Evolutionary conservation across 495 filamentous ascomycete genomes (phyloP).

Genomic region (Neurospora sp.): DNA sequence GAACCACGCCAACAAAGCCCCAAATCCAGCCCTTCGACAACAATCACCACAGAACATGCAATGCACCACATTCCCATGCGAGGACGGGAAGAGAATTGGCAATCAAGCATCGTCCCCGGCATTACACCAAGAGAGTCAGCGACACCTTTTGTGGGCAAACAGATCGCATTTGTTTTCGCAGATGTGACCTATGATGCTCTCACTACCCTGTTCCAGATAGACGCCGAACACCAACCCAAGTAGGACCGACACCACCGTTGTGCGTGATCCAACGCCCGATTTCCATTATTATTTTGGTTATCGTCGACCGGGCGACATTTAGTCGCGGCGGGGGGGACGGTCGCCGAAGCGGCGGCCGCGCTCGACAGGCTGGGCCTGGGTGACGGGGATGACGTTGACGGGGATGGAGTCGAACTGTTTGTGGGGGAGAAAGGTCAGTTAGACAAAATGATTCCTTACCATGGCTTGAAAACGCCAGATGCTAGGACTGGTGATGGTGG

Average conservation of each 20-base stretch:
- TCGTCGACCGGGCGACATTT: constrained; percentile 15
- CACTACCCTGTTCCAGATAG: constrained; percentile 32
- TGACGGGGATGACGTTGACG: constrained; percentile 83
- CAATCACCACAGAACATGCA: not conserved
- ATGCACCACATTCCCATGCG: not conserved
- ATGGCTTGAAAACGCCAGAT: not conserved
- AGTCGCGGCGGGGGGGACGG: constrained; percentile 34
- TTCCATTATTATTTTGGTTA: constrained; percentile 5
- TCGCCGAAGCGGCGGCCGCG: constrained; percentile 51
- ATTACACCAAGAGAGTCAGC: constrained; percentile 55
- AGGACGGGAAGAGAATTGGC: constrained; percentile 50
- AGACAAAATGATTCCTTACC: not conserved
- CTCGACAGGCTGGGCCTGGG: constrained; percentile 77
- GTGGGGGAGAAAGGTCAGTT: constrained; percentile 14
- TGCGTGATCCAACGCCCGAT: not conserved
- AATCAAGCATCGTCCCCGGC: constrained; percentile 78
- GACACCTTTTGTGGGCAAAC: constrained; percentile 68
- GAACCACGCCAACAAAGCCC: not conserved
- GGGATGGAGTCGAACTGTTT: constrained; percentile 89
- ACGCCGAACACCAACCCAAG: constrained; percentile 31
- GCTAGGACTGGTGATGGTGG: not conserved
- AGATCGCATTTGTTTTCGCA: constrained; percentile 39
- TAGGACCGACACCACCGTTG: not conserved
- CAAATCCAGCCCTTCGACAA: not conserved
- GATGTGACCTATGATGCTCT: constrained; percentile 36